phyloP scores from a whole-genome alignment of 495 filamentous ascomycete genomes.

The Penicillium paradoxum region DNA sequence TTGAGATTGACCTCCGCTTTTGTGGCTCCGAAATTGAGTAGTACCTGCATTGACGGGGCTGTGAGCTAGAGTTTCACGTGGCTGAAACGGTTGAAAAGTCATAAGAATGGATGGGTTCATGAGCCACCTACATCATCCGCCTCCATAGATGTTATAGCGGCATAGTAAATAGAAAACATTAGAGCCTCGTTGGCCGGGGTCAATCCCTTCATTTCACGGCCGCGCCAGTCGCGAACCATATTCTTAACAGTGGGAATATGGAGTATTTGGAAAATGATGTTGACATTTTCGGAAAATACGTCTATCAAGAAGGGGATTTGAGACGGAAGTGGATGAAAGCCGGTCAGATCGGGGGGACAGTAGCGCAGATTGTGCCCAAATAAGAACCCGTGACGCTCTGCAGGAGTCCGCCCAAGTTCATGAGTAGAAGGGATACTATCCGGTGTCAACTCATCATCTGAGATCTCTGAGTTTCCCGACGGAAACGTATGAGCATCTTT shows the following conservation, averaged over 20 bases:
- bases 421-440: conserved; percentile 27
- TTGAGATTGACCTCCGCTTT: conserved; percentile 47
- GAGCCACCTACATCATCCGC: conserved; percentile 44
- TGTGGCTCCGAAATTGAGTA: conserved; percentile 44
- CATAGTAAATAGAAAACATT: conserved; percentile 58
- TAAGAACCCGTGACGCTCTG: conserved; percentile 51
- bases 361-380: conserved; percentile 43
- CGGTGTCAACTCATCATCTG: conserved; percentile 35
- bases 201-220: conserved; percentile 26
- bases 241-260: conserved; percentile 50
- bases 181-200: conserved; percentile 50
- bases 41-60: conserved; percentile 23
- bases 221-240: conserved; percentile 37
- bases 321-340: conserved; percentile 47
- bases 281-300: conserved; percentile 50
- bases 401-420: conserved; percentile 38
- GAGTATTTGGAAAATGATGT: conserved; percentile 42
- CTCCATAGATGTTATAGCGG: conserved; percentile 53
- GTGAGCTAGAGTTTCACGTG: neutral
- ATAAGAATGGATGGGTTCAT: neutral
- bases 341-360: conserved; percentile 28
- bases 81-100: neutral
- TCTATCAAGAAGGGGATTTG: conserved; percentile 50
- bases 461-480: conserved; percentile 31
- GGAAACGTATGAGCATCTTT: conserved; percentile 30